Conservation (phyloP, 129 eudicot genomes). For the Gnaphalium uliginosum region DNA sequence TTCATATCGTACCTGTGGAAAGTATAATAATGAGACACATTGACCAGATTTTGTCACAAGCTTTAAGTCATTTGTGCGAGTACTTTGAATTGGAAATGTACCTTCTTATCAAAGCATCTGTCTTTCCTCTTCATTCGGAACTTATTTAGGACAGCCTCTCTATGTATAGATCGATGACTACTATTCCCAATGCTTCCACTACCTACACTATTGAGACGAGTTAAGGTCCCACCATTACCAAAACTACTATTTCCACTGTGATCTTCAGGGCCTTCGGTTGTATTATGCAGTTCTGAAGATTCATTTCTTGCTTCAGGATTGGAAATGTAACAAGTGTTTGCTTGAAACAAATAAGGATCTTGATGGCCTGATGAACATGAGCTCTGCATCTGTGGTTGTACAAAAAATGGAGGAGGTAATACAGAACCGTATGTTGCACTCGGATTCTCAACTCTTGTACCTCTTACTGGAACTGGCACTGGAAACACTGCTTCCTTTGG, state of each 20-base stretch:
- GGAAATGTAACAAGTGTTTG: constrained; percentile 36
- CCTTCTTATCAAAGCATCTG: constrained; percentile 95
- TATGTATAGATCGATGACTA: constrained; percentile 50
- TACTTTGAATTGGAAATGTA: neutral
- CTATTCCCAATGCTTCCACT: constrained; percentile 49
- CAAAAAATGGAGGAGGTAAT: constrained; percentile 46
- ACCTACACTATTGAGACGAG: constrained; percentile 44
- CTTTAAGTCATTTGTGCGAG: neutral
- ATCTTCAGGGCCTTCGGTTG: constrained; percentile 48
- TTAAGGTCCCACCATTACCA: constrained; percentile 36
- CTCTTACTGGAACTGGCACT: constrained; percentile 56
- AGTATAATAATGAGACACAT: neutral
- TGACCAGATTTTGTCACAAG: neutral
- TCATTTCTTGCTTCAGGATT: constrained; percentile 28
- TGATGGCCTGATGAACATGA: constrained; percentile 45
- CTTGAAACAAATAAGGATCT: constrained; percentile 40
- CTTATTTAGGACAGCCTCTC: constrained; percentile 77
- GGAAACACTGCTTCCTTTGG: constrained; percentile 48
- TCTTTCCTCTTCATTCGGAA: constrained; percentile 90
- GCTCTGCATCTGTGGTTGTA: constrained; percentile 47
- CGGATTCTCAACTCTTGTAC: constrained; percentile 42
- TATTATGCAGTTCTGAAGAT: constrained; percentile 34
- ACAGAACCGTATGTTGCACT: constrained; percentile 33
- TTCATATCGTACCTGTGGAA: constrained; percentile 77
- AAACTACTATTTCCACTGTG: constrained; percentile 67